phyloP scores from a whole-genome alignment of 1,284 basidiomycete genomes.

The Phellopilus nigrolimitatus region DNA sequence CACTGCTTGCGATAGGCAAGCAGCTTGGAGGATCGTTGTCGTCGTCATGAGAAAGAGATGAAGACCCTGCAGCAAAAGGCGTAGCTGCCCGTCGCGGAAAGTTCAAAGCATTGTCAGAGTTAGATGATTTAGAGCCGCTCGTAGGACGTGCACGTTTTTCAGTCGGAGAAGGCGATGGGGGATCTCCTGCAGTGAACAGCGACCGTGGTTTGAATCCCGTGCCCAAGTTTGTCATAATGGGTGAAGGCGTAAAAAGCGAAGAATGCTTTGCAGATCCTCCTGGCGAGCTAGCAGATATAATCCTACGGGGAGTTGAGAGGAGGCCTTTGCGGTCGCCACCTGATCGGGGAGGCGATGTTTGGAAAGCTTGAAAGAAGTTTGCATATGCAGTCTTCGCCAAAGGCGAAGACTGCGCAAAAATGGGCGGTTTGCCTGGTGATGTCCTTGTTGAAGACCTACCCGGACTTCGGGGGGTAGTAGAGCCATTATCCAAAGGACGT shows the following conservation, averaged over 20 bases:
- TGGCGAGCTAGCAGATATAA: background rate
- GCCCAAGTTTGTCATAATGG: constrained; percentile 1
- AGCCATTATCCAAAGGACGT: background rate
- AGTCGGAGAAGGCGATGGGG: constrained; percentile 16
- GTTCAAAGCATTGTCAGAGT: background rate
- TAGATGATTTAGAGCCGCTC: background rate
- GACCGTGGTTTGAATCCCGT: background rate
- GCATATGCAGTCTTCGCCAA: constrained; percentile 3
- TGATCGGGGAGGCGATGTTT: constrained; percentile 17
- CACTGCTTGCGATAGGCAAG: constrained; percentile 20
- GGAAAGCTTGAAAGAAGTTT: constrained; percentile 18
- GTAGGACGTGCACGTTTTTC: background rate
- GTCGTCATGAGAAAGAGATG: background rate
- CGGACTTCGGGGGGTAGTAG: background rate
- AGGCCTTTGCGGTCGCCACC: constrained; percentile 1
- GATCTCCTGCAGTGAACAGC: constrained; percentile 7
- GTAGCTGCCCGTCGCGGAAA: background rate
- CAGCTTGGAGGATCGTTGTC: constrained; percentile 8
- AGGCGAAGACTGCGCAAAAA: constrained; percentile 20
- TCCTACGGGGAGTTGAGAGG: constrained; percentile 6
- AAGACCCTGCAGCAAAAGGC: background rate
- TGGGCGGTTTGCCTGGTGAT: constrained; percentile 8
- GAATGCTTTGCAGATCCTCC: constrained; percentile 3
- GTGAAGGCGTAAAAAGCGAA: constrained; percentile 19
- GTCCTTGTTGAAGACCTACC: background rate